A percentile compares a stretch with the other conserved stretches of the same genome.
phyloP scores from a whole-genome alignment of 2,329 filamentous ascomycete species.

The Fusarium fracticaudum region DNA sequence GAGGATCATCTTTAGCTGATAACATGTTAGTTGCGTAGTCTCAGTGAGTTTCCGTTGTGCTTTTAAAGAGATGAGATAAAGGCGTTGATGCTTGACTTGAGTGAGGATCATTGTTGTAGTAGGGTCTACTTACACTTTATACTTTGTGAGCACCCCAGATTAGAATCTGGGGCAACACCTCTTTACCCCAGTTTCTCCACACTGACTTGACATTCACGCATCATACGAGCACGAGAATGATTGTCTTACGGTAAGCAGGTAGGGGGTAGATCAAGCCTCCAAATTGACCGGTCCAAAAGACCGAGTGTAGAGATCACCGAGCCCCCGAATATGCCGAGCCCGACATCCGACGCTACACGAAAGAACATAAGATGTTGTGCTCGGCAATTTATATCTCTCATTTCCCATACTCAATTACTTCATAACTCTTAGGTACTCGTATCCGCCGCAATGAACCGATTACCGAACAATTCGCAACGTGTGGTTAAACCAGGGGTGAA shows the following conservation, averaged over 20 bases:
- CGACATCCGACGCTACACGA: background rate
- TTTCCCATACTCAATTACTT: fast-evolving
- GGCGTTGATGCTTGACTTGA: fast-evolving
- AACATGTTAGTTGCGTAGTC: background rate
- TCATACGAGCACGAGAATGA: no score
- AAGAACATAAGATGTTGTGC: background rate
- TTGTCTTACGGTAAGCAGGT: fast-evolving
- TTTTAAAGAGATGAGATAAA: fast-evolving
- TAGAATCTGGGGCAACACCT: background rate
- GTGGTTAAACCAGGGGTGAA: background rate
- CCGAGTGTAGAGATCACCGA: background rate
- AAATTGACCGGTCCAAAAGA: background rate
- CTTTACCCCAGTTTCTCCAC: background rate
- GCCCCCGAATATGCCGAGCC: background rate
- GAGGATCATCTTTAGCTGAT: background rate
- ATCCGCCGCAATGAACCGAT: background rate
- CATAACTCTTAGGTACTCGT: fast-evolving
- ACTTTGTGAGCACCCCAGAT: background rate
- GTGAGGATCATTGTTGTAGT: fast-evolving
- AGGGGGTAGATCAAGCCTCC: background rate
- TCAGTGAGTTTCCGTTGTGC: fast-evolving
- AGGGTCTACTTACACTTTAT: background rate
- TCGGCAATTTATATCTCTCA: background rate
- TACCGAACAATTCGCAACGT: background rate
- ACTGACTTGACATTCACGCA: fast-evolving